Conservation (phyloP, 371 early-diverging fungal species). For the Haplosporangium sp. region DNA sequence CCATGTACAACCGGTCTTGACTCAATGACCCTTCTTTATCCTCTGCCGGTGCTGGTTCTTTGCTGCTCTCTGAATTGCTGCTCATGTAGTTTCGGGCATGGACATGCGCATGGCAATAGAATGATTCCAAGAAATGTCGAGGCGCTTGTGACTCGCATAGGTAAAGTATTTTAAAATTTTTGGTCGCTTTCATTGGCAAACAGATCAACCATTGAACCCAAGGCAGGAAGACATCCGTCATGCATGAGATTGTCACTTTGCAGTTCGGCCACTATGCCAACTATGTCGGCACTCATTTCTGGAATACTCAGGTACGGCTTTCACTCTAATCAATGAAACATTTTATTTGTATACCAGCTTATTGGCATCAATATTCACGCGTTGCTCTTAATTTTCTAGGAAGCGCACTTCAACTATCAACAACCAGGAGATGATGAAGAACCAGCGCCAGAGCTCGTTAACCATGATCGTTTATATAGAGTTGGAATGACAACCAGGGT, state of each 20-base stretch:
- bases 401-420: constrained; percentile 51
- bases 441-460: constrained; percentile 28
- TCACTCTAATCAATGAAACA: background rate
- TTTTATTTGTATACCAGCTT: background rate
- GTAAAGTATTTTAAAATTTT: background rate
- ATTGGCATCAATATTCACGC: background rate
- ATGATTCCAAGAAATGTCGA: background rate
- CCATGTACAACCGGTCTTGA: too few species aligned
- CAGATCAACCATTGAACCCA: background rate
- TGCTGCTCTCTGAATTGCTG: background rate
- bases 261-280: constrained; percentile 90
- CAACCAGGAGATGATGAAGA: constrained; percentile 44
- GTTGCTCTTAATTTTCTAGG: constrained; percentile 17
- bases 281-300: constrained; percentile 90
- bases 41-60: background rate
- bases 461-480: constrained; percentile 52
- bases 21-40: background rate
- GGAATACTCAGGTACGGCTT: constrained; percentile 84
- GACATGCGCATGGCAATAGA: background rate
- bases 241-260: constrained; percentile 89
- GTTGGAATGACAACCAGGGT: constrained; percentile 42
- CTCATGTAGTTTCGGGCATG: background rate
- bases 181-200: background rate
- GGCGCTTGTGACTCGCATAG: background rate
- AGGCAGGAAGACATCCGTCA: constrained; percentile 24